A percentile compares a stretch with the other conserved stretches of the same genome.
phyloP scores from a whole-genome alignment of 371 early-diverging fungal species.

The Haplosporangium sp. region DNA sequence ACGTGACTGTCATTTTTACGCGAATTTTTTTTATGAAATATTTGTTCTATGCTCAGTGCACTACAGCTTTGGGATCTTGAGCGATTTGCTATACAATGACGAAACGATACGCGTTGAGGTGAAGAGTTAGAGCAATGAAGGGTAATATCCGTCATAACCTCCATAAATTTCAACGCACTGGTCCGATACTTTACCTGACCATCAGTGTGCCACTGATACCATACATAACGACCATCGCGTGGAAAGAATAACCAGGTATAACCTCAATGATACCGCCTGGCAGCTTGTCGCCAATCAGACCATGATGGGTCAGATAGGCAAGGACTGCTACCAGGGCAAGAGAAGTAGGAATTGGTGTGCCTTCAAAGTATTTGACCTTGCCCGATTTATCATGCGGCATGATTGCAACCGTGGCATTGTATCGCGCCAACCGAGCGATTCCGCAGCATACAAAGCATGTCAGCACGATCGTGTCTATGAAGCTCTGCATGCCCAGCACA shows the following conservation, averaged over 20 bases:
- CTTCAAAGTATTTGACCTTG: constrained; percentile 88
- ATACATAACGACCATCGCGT: constrained; percentile 83
- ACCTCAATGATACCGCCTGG: constrained; percentile 62
- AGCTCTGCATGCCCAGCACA: constrained; percentile 87
- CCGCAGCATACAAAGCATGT: constrained; percentile 92
- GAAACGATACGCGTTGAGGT: background rate
- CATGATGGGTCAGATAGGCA: constrained; percentile 73
- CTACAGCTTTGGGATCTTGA: constrained; percentile 74
- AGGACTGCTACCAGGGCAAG: constrained; percentile 74
- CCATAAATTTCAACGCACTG: background rate
- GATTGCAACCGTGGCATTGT: constrained; percentile 87
- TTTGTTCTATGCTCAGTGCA: background rate
- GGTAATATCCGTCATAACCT: too few relatives aligned
- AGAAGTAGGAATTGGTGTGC: constrained; percentile 91
- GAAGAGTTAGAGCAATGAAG: background rate
- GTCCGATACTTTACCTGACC: constrained; percentile 61
- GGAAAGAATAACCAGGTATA: constrained; percentile 64
- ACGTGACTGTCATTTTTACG: background rate
- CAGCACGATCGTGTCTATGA: constrained; percentile 80
- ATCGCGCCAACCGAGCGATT: constrained; percentile 88
- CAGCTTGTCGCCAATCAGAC: constrained; percentile 64
- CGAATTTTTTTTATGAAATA: background rate
- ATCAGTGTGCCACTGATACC: constrained; percentile 83
- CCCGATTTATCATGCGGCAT: constrained; percentile 81
- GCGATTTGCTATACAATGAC: constrained; percentile 58